These are phyloP conservation scores for Aspergillus cristatus DNA, from an alignment of 495 filamentous ascomycete species.

Conservation along the genomic window DNA sequence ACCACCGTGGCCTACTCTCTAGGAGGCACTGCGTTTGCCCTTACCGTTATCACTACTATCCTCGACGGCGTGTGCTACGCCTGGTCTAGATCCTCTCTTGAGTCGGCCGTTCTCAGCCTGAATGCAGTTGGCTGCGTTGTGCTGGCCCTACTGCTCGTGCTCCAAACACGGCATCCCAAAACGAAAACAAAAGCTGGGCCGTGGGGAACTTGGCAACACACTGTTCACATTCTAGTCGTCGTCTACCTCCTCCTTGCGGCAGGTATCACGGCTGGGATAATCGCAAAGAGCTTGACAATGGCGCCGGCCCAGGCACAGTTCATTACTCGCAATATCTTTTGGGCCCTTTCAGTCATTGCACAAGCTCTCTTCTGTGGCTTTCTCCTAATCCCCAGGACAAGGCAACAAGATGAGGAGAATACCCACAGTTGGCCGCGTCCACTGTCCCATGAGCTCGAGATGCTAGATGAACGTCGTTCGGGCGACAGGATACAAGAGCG, in stretches of 20 bases:
- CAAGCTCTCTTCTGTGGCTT: conserved; percentile 27
- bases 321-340: conserved; percentile 25
- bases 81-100: conserved; percentile 11
- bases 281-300: conserved; percentile 16
- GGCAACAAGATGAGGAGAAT: conserved; percentile 5
- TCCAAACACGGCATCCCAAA: conserved; percentile 17
- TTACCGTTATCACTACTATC: conserved; percentile 21
- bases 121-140: conserved; percentile 20
- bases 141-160: conserved; percentile 16
- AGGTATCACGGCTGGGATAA: conserved; percentile 19
- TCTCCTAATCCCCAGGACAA: conserved; percentile 14
- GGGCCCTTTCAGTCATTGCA: conserved; percentile 24
- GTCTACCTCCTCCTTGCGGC: conserved; percentile 24
- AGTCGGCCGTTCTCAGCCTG: conserved; percentile 18
- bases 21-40: conserved; percentile 18
- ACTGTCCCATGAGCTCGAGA: conserved; percentile 19
- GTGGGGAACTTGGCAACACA: conserved; percentile 14
- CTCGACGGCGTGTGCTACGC: conserved; percentile 27
- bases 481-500: conserved; percentile 3
- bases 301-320: conserved; percentile 9
- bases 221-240: conserved; percentile 12
- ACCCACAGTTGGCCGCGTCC: conserved; percentile 17
- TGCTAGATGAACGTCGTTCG: conserved; percentile 11
- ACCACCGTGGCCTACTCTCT: conserved; percentile 15
- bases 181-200: conserved; percentile 1